A percentile compares a stretch with the other conserved stretches of the same genome.
Evolutionary conservation across 345 rosid species (phyloP).

Genomic region (Aquilaria yunnanensis): DNA sequence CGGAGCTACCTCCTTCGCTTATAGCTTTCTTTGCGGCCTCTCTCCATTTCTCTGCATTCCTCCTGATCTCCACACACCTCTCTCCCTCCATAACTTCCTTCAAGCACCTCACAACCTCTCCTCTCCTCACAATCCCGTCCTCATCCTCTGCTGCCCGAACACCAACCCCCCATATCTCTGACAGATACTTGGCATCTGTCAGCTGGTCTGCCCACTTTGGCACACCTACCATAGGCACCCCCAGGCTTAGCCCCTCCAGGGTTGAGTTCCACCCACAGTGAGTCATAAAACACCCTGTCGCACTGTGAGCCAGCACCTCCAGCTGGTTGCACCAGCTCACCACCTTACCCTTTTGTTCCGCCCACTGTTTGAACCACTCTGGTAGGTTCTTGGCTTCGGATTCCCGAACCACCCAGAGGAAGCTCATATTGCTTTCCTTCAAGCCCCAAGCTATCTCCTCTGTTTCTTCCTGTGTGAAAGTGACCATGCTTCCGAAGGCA

Average conservation of each 20-base stretch:
- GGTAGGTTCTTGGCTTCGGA: slow-evolving; percentile 46
- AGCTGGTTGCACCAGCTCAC: slow-evolving; percentile 69
- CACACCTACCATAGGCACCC: slow-evolving; percentile 60
- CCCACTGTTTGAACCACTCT: slow-evolving; percentile 35
- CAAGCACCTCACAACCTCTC: slow-evolving; percentile 45
- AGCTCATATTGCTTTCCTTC: slow-evolving; percentile 37
- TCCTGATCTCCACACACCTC: slow-evolving; percentile 31
- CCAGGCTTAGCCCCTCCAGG: slow-evolving; percentile 62
- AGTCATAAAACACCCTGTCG: slow-evolving; percentile 60
- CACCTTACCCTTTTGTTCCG: slow-evolving; percentile 35
- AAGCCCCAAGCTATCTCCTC: slow-evolving; percentile 45
- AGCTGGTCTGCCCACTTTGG: slow-evolving; percentile 71
- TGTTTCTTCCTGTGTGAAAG: slow-evolving; percentile 35
- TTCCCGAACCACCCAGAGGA: slow-evolving; percentile 64
- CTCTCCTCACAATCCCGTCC: slow-evolving; percentile 43
- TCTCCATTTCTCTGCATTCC: slow-evolving; percentile 48
- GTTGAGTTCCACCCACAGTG: slow-evolving; percentile 85
- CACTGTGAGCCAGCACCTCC: slow-evolving; percentile 45
- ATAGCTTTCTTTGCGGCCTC: slow-evolving; percentile 40
- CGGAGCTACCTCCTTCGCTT: slow-evolving; percentile 62
- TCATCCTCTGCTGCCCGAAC: slow-evolving; percentile 48
- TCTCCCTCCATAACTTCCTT: slow-evolving; percentile 60
- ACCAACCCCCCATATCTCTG: slow-evolving; percentile 62
- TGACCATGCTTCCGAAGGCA: slow-evolving; percentile 74
- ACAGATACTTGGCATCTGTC: slow-evolving; percentile 54